These are phyloP conservation scores for Scheffersomyces quercinus DNA, from an alignment of 1,139 yeast species.

Conservation along the genomic window DNA sequence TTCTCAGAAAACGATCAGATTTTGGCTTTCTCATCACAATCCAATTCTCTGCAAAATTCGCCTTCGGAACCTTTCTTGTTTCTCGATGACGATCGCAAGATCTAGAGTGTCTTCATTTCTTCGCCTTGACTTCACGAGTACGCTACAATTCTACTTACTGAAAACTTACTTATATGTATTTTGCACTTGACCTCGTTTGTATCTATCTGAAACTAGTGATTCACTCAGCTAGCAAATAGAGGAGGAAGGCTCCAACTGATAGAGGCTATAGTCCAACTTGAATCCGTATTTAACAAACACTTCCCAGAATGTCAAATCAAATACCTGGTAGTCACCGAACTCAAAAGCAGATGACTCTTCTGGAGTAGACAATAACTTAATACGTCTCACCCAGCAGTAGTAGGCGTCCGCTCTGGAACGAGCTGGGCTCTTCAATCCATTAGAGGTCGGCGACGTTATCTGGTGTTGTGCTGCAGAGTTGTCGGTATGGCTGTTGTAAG, in stretches of 20 bases:
- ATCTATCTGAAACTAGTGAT: no score
- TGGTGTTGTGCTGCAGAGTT: background rate
- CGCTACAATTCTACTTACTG: no score
- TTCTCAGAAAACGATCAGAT: no score
- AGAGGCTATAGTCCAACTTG: slow-evolving; percentile 32
- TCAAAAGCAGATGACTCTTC: slow-evolving; percentile 22
- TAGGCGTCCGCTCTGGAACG: slow-evolving; percentile 12
- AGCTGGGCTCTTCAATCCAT: background rate
- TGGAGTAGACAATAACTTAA: slow-evolving; percentile 20
- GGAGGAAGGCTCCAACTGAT: slow-evolving; percentile 32
- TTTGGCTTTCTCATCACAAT: no score
- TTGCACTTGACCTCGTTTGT: no score
- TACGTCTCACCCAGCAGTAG: slow-evolving; percentile 38
- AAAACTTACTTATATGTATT: no score
- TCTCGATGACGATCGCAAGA: no score
- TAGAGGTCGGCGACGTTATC: background rate
- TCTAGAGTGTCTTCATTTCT: no score
- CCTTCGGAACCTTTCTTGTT: no score
- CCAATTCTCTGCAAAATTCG: no score
- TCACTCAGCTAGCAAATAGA: slow-evolving; percentile 17
- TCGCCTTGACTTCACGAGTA: no score
- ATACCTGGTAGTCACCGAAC: slow-evolving; percentile 45
- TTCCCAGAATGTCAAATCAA: slow-evolving; percentile 48
- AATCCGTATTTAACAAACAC: slow-evolving; percentile 41
- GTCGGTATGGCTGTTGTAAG: slow-evolving; percentile 24